Base-by-base conservation (phyloP, 306 rosid genomes). In the Hippophae gyantsensis region DNA sequence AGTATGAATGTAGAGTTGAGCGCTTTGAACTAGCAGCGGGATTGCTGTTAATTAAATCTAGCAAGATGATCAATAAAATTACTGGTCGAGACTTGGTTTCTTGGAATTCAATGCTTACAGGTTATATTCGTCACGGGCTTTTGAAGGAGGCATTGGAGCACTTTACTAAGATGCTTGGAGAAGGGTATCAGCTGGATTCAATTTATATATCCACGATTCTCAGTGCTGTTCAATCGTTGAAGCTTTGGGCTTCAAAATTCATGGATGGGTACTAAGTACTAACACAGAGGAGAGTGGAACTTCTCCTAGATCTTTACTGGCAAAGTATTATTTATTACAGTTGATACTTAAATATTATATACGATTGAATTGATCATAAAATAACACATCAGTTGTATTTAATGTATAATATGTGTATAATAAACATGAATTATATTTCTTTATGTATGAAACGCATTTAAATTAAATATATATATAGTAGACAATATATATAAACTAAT, bases 1-100 rank as follows among this genome's bases (percentile, higher is more conserved):
- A 87, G 95, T 87, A 85, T 75, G 81, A 92, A 3, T 83, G 83
- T 68, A 87, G 98, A 42, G 92, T 96, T 46, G 87, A 87, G 70
- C 38, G 38, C 38, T 27, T 27, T 27, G 38, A 27, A 27, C 4
- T 27, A 27, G 4, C 38, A 27, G 38, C 38, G 38, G 38, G 38
- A 27, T 27, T 27, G 38, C 38, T 27, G 38, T 83, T 92, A 61
- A 86, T 85, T 42, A 92, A 75, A 76, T 95, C 96, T 10, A 61
- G 79, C 50, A 87, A 78, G 69, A 38, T 82, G 45, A 87, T 92
- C 60, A 63, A 78, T 43, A 77, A 73, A 70, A 80, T 92, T 58
- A 55, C 44, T 26, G 11, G 10, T 13, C 68, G 78, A 61, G 98
- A 92, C 69, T 64, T 67, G 5, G 79, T 92, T 68, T 87, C 98